phyloP scores from a whole-genome alignment of 768 basidiomycete genomes.

The Kwoniella sp. region DNA sequence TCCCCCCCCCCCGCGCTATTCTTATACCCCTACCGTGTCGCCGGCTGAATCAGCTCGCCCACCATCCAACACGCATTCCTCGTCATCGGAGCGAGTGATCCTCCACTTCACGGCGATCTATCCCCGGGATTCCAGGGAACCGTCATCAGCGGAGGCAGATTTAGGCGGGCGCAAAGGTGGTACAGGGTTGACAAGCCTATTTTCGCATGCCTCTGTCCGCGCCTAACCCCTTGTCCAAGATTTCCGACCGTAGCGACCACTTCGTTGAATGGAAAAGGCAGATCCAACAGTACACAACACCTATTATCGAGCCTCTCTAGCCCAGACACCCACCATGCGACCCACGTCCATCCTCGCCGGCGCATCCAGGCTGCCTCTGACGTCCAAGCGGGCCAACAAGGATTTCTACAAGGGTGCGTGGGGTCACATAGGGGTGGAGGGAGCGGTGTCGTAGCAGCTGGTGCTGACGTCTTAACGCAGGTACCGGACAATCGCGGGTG shows the following conservation, averaged over 20 bases:
- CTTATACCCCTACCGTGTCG: too few relatives aligned
- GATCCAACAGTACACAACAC: background rate
- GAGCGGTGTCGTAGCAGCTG: background rate
- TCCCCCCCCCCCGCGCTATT: too few relatives aligned
- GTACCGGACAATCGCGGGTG: constrained; percentile 74
- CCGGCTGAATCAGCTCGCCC: background rate
- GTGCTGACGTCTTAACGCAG: constrained; percentile 50
- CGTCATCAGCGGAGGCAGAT: too few relatives aligned
- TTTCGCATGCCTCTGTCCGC: background rate
- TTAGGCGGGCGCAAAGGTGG: too few relatives aligned
- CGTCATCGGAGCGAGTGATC: too few relatives aligned
- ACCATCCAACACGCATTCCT: background rate
- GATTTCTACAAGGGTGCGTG: constrained; percentile 90
- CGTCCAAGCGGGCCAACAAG: constrained; percentile 84
- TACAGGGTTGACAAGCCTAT: too few relatives aligned
- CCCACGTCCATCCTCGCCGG: constrained; percentile 38
- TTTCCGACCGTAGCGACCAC: background rate
- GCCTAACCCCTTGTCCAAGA: background rate
- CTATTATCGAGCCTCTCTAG: too few relatives aligned
- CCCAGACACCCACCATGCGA: constrained; percentile 23
- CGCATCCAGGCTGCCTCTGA: constrained; percentile 76
- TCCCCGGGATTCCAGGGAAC: too few relatives aligned
- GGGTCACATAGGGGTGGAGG: too few relatives aligned
- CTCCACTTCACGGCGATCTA: too few relatives aligned
- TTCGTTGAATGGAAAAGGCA: background rate